phyloP scores from a whole-genome alignment of 2,329 filamentous ascomycete species.

The Balansia obtecta region DNA sequence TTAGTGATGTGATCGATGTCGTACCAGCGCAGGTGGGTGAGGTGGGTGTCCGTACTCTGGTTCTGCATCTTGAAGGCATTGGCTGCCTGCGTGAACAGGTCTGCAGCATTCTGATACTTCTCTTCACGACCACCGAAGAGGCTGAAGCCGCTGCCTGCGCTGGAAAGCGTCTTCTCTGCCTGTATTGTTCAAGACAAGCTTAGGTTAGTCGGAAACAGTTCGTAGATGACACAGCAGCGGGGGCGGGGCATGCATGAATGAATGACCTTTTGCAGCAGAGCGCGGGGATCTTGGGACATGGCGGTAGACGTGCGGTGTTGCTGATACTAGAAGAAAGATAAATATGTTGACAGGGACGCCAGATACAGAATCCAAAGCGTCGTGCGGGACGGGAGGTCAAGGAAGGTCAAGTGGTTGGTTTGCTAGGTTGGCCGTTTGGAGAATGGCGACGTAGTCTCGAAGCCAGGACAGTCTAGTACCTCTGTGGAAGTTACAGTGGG shows the following conservation, averaged over 20 bases:
- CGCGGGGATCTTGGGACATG: slow-evolving; percentile 70
- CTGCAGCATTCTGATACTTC: slow-evolving; percentile 81
- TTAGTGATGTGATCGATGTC: neutral
- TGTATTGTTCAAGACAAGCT: slow-evolving; percentile 24
- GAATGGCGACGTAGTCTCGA: neutral
- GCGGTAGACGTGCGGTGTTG: slow-evolving; percentile 4
- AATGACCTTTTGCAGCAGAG: slow-evolving; percentile 62
- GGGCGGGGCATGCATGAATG: slow-evolving; percentile 11
- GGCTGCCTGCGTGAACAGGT: slow-evolving; percentile 76
- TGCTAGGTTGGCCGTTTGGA: neutral
- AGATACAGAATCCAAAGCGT: neutral
- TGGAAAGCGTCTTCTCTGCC: slow-evolving; percentile 74
- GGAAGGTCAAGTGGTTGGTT: neutral
- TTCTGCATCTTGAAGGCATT: slow-evolving; percentile 87
- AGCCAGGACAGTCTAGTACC: neutral
- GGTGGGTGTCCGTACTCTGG: slow-evolving; percentile 44
- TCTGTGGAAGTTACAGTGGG: too few species aligned
- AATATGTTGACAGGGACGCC: neutral
- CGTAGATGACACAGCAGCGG: slow-evolving; percentile 4
- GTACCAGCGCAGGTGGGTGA: neutral
- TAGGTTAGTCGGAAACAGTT: slow-evolving; percentile 2
- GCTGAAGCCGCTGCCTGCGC: slow-evolving; percentile 71
- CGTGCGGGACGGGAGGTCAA: neutral
- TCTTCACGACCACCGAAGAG: slow-evolving; percentile 80
- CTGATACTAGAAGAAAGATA: slow-evolving; percentile 1